Evolutionary conservation across 352 stramenopile genomes (phyloP), one percentile per base, ranked within the genome.

Genomic region (Globisporangium apiculatum): DNA sequence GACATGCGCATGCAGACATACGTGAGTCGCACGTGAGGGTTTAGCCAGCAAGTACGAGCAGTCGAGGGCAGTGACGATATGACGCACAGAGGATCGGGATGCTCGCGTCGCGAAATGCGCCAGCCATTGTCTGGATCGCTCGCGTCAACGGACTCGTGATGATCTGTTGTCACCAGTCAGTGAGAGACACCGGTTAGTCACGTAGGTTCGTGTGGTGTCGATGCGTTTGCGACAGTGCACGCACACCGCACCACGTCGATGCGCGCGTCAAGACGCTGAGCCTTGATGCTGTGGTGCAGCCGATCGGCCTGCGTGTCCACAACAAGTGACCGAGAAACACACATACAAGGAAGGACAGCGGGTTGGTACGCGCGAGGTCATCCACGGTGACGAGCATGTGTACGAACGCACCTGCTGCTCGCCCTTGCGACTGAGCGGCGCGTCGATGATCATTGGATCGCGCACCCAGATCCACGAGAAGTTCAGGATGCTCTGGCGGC

Each of bases 401-500:
- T 24, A 35, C 14, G 15, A 12, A 40, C 31, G 41, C 37, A 90
- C 80, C 72, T 95, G 81, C 50, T 78, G 66, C 62, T 83, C 66
- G 54, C 86, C 86, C 58, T 89, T 87, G 57, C 46, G 55, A 61
- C 80, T 94, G 18, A 95, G 69, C 18, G 72, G 83, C 38, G 86
- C 79, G 53, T 94, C 86, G 37, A 91, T 62, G 65, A 94, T 86
- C 86, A 93, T 94, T 14, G 86, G 83, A 42, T 94, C 83, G 50
- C 83, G 83, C 47, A 89, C 79, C 67, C 76, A 89, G 52, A 92
- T 71, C 86, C 83, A 95, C 51, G 83, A 87, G 61, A 94, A 95
- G 66, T 83, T 91, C 57, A 66, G 73, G 37, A 94, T 66, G 49
- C 86, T 95, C 57, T 64, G 75, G 50, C 72, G 79, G 53, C 83